Base-by-base conservation (phyloP, 192 early-diverging fungal genomes). In the Gamsiella multidivaricata region DNA sequence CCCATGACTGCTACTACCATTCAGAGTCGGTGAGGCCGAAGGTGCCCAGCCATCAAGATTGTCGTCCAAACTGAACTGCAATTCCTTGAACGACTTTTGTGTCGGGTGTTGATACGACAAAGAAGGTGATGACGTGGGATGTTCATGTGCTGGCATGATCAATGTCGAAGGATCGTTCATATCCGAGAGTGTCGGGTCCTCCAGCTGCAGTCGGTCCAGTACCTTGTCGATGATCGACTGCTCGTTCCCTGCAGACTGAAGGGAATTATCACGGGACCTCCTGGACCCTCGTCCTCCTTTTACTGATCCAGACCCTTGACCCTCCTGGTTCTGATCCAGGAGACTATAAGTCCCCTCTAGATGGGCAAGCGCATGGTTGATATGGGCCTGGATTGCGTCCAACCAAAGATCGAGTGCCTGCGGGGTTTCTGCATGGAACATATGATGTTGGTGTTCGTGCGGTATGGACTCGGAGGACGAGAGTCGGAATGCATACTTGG, bases 161-260 rank as follows among this genome's bases (percentile, higher is more conserved):
- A 76, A 29, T 2, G 65, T 68, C 5, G 73, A 76, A 3, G 73
- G 73, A 31, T 68, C 73, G 34, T 76, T 76, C 54, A 63, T 56
- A 41, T 76, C 73, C 2, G 65, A 76, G 0, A 76, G 63, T 0
- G 65, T 76, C 23, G 73, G 73, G 11, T 76, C 64, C 9, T 62
- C 70, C 0, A 52, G 28, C 3, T 61, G 53, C 15, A 68, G 43
- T 5, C 65, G 58, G 20, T 63, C 65, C 28, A 68, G 60, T 8
- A 68, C 73, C 37, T 65, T 68, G 60, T 76, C 73, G 8, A 76
- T 68, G 31, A 76, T 76, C 5, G 58, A 58, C 33, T 45, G 47
- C 7, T 66, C 69, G 1, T 22, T 47, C 9, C 5, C 22, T 17
- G 3, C 12, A 36, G 28, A n/a, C n/a, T n/a, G n/a, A n/a, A n/a